Evolutionary conservation across 1,284 basidiomycete species (phyloP), one percentile per base, ranked within the genome.

Genomic region (Naganishia cerealis): DNA sequence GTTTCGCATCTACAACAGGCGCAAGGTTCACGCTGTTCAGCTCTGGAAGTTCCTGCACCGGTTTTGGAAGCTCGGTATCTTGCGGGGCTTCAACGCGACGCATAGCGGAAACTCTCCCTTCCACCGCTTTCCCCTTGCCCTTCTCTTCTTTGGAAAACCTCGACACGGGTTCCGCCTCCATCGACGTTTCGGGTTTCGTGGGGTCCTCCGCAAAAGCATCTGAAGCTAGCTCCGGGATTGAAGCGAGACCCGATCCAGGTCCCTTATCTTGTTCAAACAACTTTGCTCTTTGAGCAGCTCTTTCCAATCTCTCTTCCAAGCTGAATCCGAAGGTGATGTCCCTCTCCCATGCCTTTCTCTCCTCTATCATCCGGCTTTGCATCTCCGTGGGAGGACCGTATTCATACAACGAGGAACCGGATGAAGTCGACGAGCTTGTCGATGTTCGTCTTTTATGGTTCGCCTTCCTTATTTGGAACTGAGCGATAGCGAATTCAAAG

Each of bases 141-240:
- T 69, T 69, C 65, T 69, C 52, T n/a, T 65, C 62, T 50, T 52
- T 56, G n/a, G 67, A 65, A 57, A 54, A 69, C 29, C 67, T 63
- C 54, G 38, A 40, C 13, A 55, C 54, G 21, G 61, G 53, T 39
- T 68, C 63, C 4, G 15, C 38, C 24, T 57, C 54, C 24, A 57
- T n/a, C 6, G 26, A 39, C 9, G 29, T 24, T 13, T 39, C 59
- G 16, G 21, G 16, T 12, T 48, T 40, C 9, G 40, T 38, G 12
- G 57, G 13, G 5, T 40, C 48, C 15, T 39, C 42, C n/a, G 26
- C 43, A 33, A 26, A 29, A 9, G 38, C 61, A 18, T 54, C 50
- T 1, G 38, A 50, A 50, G 9, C 46, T 50, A n/a, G 46, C 46
- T 50, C n/a, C n/a, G 21, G 10, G 6, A 9, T 50, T n/a, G 21